These are phyloP conservation scores for Lophiotrema nucula DNA, from an alignment of 495 filamentous ascomycete species.

Conservation along the genomic window DNA sequence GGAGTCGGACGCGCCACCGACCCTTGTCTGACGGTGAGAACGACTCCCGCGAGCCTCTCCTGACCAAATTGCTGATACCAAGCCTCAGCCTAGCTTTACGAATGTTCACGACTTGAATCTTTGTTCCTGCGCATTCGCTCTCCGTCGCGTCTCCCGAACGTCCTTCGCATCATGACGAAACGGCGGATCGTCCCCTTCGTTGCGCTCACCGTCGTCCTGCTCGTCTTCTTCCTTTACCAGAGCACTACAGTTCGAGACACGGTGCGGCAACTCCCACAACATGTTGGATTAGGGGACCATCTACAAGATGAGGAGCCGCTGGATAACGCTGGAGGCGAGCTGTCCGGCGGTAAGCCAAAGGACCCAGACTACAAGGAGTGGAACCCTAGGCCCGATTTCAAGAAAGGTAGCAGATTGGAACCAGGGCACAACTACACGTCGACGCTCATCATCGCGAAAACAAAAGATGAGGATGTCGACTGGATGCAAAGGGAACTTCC, in stretches of 20 bases:
- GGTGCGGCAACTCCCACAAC: constrained; percentile 30
- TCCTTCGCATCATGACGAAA: constrained; percentile 23
- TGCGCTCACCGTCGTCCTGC: constrained; percentile 18
- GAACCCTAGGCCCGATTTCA: constrained; percentile 30
- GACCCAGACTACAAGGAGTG: constrained; percentile 29
- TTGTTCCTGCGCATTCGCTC: no score
- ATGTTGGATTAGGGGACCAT: constrained; percentile 29
- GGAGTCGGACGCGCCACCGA: no score
- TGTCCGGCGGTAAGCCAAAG: not conserved
- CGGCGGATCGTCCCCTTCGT: constrained; percentile 22
- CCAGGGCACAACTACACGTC: constrained; percentile 44
- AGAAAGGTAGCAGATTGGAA: constrained; percentile 30
- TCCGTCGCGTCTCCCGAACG: no score
- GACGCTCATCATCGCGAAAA: constrained; percentile 58
- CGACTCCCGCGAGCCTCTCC: no score
- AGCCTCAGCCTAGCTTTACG: no score
- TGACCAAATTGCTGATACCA: no score
- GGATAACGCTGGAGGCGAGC: not conserved
- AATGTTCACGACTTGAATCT: no score
- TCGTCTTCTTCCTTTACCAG: constrained; percentile 29
- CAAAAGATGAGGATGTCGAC: constrained; percentile 54
- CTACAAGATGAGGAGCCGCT: not conserved
- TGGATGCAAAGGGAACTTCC: constrained; percentile 61
- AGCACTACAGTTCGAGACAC: constrained; percentile 23
- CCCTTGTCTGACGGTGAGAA: no score